A percentile compares a stretch with the other conserved stretches of the same genome.
Evolutionary conservation across 768 basidiomycete genomes (phyloP).

Genomic region (Mycena sanguinolenta): DNA sequence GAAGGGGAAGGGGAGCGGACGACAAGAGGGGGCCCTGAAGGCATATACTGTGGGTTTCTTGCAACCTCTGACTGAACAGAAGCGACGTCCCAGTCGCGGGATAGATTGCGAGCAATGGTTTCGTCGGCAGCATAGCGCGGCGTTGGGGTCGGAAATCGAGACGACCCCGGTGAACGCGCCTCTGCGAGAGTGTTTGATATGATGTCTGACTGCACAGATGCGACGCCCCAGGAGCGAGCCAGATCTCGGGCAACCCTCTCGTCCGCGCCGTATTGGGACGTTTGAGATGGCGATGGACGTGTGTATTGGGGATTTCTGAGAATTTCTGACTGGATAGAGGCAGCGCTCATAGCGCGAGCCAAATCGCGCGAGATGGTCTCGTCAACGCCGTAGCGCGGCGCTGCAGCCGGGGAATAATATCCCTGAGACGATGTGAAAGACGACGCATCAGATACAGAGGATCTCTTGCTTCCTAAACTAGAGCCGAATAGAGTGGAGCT

Average conservation of each 20-base stretch:
- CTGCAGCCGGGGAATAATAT: slow-evolving; percentile 4
- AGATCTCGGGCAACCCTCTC: too few relatives aligned
- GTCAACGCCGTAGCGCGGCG: slow-evolving; percentile 34
- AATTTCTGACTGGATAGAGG: slow-evolving; percentile 16
- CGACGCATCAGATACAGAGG: not conserved
- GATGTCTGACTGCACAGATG: too few relatives aligned
- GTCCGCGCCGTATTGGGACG: too few relatives aligned
- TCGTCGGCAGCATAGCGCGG: slow-evolving; percentile 37
- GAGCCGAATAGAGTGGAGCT: slow-evolving; percentile 24
- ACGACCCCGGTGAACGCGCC: too few relatives aligned
- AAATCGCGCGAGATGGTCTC: slow-evolving; percentile 31
- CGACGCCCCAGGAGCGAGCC: too few relatives aligned
- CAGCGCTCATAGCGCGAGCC: slow-evolving; percentile 14
- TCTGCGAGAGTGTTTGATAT: too few relatives aligned
- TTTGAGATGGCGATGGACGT: not conserved
- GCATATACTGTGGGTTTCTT: slow-evolving; percentile 8
- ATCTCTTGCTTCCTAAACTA: slow-evolving; percentile 8
- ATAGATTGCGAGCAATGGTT: slow-evolving; percentile 29
- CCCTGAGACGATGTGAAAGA: not conserved
- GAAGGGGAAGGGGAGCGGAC: slow-evolving; percentile 22
- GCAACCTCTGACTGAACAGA: slow-evolving; percentile 22
- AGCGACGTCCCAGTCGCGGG: slow-evolving; percentile 8
- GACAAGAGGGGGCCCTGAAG: slow-evolving; percentile 23
- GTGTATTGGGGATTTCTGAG: slow-evolving; percentile 12
- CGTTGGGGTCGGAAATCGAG: slow-evolving; percentile 18